Base-by-base conservation (phyloP, 331 rosid genomes). In the Acacia pycnantha region DNA sequence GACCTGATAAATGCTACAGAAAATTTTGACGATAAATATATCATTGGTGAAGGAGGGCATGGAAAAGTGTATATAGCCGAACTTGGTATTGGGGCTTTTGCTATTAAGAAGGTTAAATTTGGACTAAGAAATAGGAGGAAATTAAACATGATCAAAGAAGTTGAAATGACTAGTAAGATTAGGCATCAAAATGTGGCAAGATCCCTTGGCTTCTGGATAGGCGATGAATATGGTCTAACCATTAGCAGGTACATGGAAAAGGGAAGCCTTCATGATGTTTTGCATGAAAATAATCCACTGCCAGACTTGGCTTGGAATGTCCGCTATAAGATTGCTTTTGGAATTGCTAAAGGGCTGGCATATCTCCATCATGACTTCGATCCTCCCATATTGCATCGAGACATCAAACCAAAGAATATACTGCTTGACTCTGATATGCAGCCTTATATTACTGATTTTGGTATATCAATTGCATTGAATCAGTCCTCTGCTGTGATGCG, bases 1-100 rank as follows among this genome's bases (percentile, higher is more conserved):
- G 40, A 27, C 2, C 18, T 87, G 4, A 73, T 89, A 89, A 54
- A 85, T 64, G 75, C 66, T 59, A 59, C 66, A 3, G 67, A 61
- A 18, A 24, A 59, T 26, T 7, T 59, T 0, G 16, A 59, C 24
- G 31, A 11, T 3, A 7, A 1, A 12, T 26, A 59, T 26, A 4
- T 11, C 0, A 59, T 59, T 59, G 66, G 19, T 7, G 0, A 24
- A 24, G 66, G 66, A 11, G 75, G 4, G n/a, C 54, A 70, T 22
- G 75, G 51, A 43, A 22, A 13, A 4, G 54, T 70, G 2, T 59
- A 62, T 26, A 62, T 37, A 68, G 73, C 48, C 0, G 27, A 37
- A 68, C 48, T 68, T 68, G 50, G 21, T 21, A 0, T 19, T 19
- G 50, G 29, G 1, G 16, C 21, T 68, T 18, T 68, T 2, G 73